A percentile compares a stretch with the other conserved stretches of the same genome.
Conservation (phyloP, 345 rosid genomes). For the Dipteronia dyeriana region DNA sequence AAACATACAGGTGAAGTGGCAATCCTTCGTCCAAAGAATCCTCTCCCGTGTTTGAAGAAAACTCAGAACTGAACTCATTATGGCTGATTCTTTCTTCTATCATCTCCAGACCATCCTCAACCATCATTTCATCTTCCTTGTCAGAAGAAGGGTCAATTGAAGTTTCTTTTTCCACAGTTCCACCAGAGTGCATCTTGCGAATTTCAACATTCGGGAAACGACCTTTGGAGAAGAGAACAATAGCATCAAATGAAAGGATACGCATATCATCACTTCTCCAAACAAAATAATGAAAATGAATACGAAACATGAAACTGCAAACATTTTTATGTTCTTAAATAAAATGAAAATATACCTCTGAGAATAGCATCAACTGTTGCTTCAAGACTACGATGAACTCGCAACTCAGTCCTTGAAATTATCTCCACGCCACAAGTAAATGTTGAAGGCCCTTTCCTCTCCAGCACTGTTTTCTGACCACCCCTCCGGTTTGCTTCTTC, state of each 20-base stretch:
- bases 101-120: constrained; percentile 33
- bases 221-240: constrained; percentile 47
- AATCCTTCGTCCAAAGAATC: constrained; percentile 34
- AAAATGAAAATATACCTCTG: constrained; percentile 44
- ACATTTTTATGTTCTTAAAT: neutral
- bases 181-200: constrained; percentile 52
- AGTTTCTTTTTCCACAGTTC: constrained; percentile 33
- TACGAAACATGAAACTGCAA: constrained; percentile 8
- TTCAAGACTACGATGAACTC: constrained; percentile 87
- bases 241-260: constrained; percentile 9
- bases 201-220: constrained; percentile 63
- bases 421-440: constrained; percentile 83
- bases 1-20: constrained; percentile 50
- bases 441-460: constrained; percentile 86
- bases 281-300: neutral
- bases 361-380: constrained; percentile 89
- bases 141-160: constrained; percentile 19
- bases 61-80: constrained; percentile 34
- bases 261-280: neutral
- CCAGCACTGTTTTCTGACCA: constrained; percentile 82
- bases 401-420: constrained; percentile 76
- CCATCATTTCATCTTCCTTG: constrained; percentile 33
- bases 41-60: constrained; percentile 32
- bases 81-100: constrained; percentile 28
- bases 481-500: constrained; percentile 87